Evolutionary conservation across 129 eudicot species (phyloP).

Genomic region (Sambucus nigra): DNA sequence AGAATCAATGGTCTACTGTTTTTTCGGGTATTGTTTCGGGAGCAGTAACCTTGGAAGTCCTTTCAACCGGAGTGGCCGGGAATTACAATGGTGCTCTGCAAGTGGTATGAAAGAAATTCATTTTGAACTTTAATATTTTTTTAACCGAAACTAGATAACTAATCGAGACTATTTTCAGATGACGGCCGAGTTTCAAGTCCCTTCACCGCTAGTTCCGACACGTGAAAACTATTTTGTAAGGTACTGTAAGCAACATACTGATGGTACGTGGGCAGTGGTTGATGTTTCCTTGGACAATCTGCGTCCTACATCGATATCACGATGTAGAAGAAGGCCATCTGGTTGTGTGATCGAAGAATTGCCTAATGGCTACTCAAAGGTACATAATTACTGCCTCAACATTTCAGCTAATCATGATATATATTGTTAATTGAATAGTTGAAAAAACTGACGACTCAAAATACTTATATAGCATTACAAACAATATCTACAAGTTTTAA

Average conservation of each 20-base stretch:
- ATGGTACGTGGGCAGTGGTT: slow-evolving; percentile 91
- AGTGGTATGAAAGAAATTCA: slow-evolving; percentile 53
- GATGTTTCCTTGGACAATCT: slow-evolving; percentile 86
- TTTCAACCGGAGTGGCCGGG: slow-evolving; percentile 93
- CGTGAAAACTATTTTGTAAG: slow-evolving; percentile 82
- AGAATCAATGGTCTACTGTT: slow-evolving; percentile 86
- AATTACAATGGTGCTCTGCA: slow-evolving; percentile 95
- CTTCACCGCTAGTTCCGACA: slow-evolving; percentile 96
- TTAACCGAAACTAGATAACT: neutral
- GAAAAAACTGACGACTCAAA: no score
- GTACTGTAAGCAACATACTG: slow-evolving; percentile 73
- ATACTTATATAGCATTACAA: no score
- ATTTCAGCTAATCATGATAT: neutral
- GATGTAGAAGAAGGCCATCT: slow-evolving; percentile 87
- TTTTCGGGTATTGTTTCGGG: slow-evolving; percentile 84
- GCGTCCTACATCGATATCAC: slow-evolving; percentile 39
- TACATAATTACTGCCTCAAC: slow-evolving; percentile 9
- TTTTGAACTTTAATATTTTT: neutral
- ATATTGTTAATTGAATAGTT: neutral
- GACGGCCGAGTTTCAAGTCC: slow-evolving; percentile 93
- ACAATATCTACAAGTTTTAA: no score
- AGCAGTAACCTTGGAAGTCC: slow-evolving; percentile 82
- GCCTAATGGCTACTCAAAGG: slow-evolving; percentile 93
- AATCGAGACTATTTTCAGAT: slow-evolving; percentile 36
- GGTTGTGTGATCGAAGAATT: slow-evolving; percentile 91